These are phyloP conservation scores for Hyphopichia pseudoburtonii DNA, from an alignment of 1,139 yeast genomes.

Conservation along the genomic window DNA sequence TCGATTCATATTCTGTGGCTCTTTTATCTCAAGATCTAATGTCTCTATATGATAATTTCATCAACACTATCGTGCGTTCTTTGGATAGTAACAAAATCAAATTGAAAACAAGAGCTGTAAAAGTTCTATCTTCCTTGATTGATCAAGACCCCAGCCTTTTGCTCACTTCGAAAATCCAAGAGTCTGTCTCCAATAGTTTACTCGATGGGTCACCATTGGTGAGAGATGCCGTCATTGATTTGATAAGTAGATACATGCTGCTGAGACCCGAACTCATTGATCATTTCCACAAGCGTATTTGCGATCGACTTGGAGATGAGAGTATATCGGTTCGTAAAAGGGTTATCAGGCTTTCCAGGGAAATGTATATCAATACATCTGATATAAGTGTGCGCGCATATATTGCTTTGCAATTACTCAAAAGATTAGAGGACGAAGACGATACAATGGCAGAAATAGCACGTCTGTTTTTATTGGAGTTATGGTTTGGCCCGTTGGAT, in stretches of 20 bases:
- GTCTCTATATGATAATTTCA: conserved; percentile 51
- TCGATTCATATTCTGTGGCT: conserved; percentile 13
- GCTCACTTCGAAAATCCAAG: conserved; percentile 48
- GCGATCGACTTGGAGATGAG: conserved; percentile 54
- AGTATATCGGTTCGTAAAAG: conserved; percentile 67
- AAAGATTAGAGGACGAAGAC: conserved; percentile 70
- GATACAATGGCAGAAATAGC: conserved; percentile 51
- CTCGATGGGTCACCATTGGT: conserved; percentile 68
- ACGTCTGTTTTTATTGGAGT: conserved; percentile 35
- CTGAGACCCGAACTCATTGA: conserved; percentile 44
- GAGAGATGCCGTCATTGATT: conserved; percentile 72
- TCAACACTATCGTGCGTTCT: conserved; percentile 47
- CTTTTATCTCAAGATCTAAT: conserved; percentile 32
- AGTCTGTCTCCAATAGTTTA: conserved; percentile 51
- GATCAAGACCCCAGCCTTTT: conserved; percentile 54
- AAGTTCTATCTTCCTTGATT: conserved; percentile 47
- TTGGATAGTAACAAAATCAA: conserved; percentile 57
- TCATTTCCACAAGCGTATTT: conserved; percentile 50
- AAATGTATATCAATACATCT: conserved; percentile 42
- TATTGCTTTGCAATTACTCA: conserved; percentile 51
- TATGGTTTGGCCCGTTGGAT: conserved; percentile 39
- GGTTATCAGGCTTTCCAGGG: conserved; percentile 52
- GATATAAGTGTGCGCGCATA: conserved; percentile 33
- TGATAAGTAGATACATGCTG: conserved; percentile 53
- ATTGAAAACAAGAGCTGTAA: conserved; percentile 64